Conservation (phyloP, 108 stramenopile species). For the Pelagomonas calceolata region DNA sequence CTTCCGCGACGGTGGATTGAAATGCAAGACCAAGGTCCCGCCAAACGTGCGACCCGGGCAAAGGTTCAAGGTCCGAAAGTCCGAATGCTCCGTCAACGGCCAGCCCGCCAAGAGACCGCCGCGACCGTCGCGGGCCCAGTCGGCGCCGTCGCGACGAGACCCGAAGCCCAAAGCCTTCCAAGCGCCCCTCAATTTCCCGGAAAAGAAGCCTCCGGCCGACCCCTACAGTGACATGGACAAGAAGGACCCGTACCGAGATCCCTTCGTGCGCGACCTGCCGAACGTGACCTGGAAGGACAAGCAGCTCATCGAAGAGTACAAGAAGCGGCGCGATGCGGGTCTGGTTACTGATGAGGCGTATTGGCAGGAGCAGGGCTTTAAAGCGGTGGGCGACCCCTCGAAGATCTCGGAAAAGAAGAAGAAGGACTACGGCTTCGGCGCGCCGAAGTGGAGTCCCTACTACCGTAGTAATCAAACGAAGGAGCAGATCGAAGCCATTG, state of each 20-base stretch:
- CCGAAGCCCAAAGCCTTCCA: background rate
- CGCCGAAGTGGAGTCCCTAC: background rate
- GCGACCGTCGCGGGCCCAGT: no score
- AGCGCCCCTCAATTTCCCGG: background rate
- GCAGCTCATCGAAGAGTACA: background rate
- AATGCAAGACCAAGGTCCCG: background rate
- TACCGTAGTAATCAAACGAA: background rate
- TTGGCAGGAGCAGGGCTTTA: background rate
- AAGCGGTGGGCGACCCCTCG: background rate
- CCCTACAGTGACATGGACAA: background rate
- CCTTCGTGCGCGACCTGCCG: background rate
- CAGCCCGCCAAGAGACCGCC: no score
- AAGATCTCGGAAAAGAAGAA: background rate
- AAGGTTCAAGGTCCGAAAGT: background rate
- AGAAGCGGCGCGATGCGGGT: background rate
- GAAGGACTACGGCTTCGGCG: background rate
- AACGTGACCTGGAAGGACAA: background rate
- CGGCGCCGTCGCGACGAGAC: background rate
- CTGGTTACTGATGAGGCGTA: background rate
- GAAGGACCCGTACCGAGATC: background rate
- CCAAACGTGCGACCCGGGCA: background rate
- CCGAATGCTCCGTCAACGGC: background rate
- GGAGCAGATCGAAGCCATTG: no score
- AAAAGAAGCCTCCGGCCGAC: no score
- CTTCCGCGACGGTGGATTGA: no score